Evolutionary conservation across 768 basidiomycete genomes (phyloP).

Genomic region (Amanita exitialis): DNA sequence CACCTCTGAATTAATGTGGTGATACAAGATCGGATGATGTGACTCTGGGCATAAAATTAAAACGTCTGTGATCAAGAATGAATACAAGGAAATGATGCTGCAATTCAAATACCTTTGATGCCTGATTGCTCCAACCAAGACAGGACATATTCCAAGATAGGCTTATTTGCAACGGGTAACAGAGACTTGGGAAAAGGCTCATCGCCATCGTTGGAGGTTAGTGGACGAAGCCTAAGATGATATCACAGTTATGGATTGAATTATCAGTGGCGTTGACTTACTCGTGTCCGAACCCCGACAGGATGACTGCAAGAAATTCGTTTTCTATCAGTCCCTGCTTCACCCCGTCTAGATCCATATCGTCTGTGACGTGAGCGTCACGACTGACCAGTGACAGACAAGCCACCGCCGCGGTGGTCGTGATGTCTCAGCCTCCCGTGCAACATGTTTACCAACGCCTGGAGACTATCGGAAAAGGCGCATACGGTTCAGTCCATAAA

Average conservation of each 20-base stretch:
- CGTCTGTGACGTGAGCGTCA: neutral
- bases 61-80: slow-evolving; percentile 45
- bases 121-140: slow-evolving; percentile 85
- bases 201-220: slow-evolving; percentile 73
- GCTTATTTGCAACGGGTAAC: slow-evolving; percentile 79
- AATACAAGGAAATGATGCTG: slow-evolving; percentile 1
- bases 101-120: slow-evolving; percentile 51
- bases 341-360: slow-evolving; percentile 63
- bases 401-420: neutral
- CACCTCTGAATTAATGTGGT: slow-evolving; percentile 76
- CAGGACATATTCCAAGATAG: slow-evolving; percentile 76
- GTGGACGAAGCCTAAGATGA: slow-evolving; percentile 49
- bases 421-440: slow-evolving; percentile 45
- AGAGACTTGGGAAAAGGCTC: slow-evolving; percentile 81
- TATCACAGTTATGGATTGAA: slow-evolving; percentile 2
- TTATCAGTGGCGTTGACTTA: slow-evolving; percentile 24
- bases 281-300: slow-evolving; percentile 93
- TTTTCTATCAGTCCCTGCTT: slow-evolving; percentile 30
- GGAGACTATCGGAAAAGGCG: slow-evolving; percentile 91
- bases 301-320: slow-evolving; percentile 83
- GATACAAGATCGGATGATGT: slow-evolving; percentile 68
- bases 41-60: slow-evolving; percentile 75
- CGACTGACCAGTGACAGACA: neutral
- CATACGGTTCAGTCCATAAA: slow-evolving; percentile 93
- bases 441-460: slow-evolving; percentile 79